A percentile compares a stretch with the other conserved stretches of the same genome.
phyloP scores from a whole-genome alignment of 2,329 filamentous ascomycete species.

The Didymella segeticola region DNA sequence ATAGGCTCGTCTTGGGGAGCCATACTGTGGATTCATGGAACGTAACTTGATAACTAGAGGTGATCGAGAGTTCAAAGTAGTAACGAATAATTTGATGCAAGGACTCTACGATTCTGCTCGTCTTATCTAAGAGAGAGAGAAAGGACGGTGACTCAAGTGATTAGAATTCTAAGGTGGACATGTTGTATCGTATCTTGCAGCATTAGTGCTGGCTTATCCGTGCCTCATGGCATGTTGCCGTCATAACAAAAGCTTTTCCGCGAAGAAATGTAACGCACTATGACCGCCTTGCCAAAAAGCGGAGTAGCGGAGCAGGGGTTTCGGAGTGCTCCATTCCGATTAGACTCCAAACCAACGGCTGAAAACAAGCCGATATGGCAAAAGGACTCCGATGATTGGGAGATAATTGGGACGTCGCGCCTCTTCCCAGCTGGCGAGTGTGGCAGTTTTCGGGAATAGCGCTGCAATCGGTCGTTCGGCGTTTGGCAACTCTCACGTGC shows the following conservation, averaged over 20 bases:
- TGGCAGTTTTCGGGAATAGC: conserved; percentile 5
- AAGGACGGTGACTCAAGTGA: conserved; percentile 10
- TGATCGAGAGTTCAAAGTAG: not conserved
- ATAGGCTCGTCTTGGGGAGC: conserved; percentile 29
- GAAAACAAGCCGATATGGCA: not conserved
- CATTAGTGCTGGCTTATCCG: conserved; percentile 26
- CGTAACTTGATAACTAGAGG: conserved; percentile 2
- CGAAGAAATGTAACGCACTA: conserved; percentile 30
- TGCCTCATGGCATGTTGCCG: conserved; percentile 21
- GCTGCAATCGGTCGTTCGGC: not conserved
- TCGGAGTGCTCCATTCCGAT: conserved; percentile 20
- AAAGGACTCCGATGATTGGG: not conserved
- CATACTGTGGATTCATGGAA: conserved; percentile 42
- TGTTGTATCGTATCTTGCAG: conserved; percentile 21
- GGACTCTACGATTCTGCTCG: not conserved
- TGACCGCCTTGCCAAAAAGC: conserved; percentile 30
- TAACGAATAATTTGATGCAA: not conserved
- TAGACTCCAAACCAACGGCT: conserved; percentile 5
- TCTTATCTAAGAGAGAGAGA: conserved; percentile 9
- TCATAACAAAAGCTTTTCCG: conserved; percentile 41
- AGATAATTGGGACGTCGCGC: not conserved
- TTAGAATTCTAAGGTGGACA: conserved; percentile 17
- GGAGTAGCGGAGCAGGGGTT: conserved; percentile 27
- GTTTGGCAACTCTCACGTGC: conserved; percentile 24
- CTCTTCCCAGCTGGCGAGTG: not conserved